Evolutionary conservation across 1,284 basidiomycete genomes (phyloP).

Genomic region (Chondrostereum purpureum): DNA sequence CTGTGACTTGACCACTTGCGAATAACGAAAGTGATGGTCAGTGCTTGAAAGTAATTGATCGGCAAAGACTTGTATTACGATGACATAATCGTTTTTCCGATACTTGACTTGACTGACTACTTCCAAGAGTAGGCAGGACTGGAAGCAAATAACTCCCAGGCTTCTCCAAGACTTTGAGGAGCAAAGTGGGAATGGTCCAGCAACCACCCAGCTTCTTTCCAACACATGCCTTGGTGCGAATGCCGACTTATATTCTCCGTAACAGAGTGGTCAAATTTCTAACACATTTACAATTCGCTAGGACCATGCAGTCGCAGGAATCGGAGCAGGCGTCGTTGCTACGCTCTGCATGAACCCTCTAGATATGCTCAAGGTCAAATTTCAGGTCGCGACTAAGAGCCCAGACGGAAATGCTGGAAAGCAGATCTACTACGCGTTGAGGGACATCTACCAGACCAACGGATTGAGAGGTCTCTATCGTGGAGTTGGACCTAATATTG

Average conservation of each 20-base stretch:
- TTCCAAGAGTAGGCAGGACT: too few species aligned
- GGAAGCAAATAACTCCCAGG: too few species aligned
- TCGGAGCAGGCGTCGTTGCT: constrained; percentile 88
- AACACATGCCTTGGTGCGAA: constrained; percentile 55
- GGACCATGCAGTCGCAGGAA: constrained; percentile 93
- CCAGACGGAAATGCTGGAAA: constrained; percentile 61
- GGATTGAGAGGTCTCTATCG: constrained; percentile 89
- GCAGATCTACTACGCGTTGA: constrained; percentile 74
- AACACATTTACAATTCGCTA: constrained; percentile 21
- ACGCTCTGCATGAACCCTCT: constrained; percentile 98
- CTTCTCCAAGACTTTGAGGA: background rate
- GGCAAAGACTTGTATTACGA: background rate
- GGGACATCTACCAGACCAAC: constrained; percentile 67
- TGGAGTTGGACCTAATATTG: constrained; percentile 86
- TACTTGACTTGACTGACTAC: too few species aligned
- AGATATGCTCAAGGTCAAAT: constrained; percentile 93
- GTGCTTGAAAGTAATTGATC: background rate
- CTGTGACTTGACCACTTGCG: too few species aligned
- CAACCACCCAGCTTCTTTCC: constrained; percentile 65
- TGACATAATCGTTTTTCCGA: background rate
- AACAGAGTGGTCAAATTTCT: constrained; percentile 1
- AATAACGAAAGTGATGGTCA: background rate
- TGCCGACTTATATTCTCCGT: constrained; percentile 7
- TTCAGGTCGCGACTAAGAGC: constrained; percentile 80
- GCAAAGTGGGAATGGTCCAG: constrained; percentile 23